Base-by-base conservation (phyloP, 2,329 filamentous ascomycete genomes). In the Ceratocystis huliohia region DNA sequence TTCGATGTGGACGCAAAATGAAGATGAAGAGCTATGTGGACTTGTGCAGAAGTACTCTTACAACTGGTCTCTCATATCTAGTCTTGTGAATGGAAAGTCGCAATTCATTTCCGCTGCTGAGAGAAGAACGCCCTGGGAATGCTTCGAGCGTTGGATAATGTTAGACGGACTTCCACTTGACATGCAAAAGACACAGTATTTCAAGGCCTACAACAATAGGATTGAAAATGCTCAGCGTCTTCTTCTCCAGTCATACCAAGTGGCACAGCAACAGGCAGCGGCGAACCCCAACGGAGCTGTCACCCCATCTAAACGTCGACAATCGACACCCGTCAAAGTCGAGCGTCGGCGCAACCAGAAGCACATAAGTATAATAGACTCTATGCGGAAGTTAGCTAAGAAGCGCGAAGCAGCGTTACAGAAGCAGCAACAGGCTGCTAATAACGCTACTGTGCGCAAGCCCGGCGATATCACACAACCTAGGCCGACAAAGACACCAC, bases 11-110 rank as follows among this genome's bases (percentile, higher is more conserved):
- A 90, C 91, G 0, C 82, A 85, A 73, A 81, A 87, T 2, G 94
- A 99, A 74, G 94, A 99, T 70, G 92, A 97, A 71, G 91, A 96
- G 74, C 80, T 99, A 5, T 87, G 89, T 65, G 82, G 81, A 59
- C 80, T 96, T 50, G 94, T 96, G 20, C 88, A 91, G 71, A 91
- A 97, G 69, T 96, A 94, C 73, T 91, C 91, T 0, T 97, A 96
- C 78, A 99, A 99, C 72, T 99, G 94, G 94, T 95, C 91, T 2
- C 80, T 99, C 4, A 96, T 97, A 65, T 89, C 92, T 1, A 89
- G 84, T 71, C 87, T 93, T 68, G 78, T 97, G 65, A 82, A 85
- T 1, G 82, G 88, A 17, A 85, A 84, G 64, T 95, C 91, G 0
- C 74, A 86, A 15, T 95, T 91, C 72, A 82, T 85, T n/a, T 93